Conservation (phyloP, 1,284 basidiomycete genomes). For the Calocybe gambosa region DNA sequence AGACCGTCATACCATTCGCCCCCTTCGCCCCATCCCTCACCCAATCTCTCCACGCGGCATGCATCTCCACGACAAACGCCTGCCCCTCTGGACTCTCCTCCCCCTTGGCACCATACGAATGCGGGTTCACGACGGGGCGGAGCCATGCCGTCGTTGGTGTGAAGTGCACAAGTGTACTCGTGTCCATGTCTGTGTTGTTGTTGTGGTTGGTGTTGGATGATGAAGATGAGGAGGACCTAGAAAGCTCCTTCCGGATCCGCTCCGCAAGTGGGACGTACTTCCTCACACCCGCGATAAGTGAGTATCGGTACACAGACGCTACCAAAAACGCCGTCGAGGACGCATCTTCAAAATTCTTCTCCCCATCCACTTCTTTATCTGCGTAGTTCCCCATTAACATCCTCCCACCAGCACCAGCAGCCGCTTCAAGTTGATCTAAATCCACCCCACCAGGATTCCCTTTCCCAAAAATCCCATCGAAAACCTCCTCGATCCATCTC, state of each 20-base stretch:
- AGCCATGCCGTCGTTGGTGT: conserved; percentile 57
- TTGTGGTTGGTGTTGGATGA: not conserved
- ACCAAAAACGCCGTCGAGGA: conserved; percentile 74
- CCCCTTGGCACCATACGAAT: conserved; percentile 44
- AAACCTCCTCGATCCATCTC: conserved; percentile 69
- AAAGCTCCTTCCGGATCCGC: conserved; percentile 44
- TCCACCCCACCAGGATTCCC: not conserved
- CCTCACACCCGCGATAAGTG: conserved; percentile 44
- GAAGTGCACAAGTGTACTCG: too few relatives aligned
- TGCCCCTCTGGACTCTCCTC: conserved; percentile 51
- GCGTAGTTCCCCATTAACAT: not conserved
- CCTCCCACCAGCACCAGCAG: not conserved
- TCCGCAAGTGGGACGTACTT: conserved; percentile 55
- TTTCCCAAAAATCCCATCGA: conserved; percentile 55
- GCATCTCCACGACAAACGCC: conserved; percentile 68
- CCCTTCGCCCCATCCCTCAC: conserved; percentile 44
- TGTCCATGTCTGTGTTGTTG: too few relatives aligned
- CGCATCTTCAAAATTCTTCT: conserved; percentile 61
- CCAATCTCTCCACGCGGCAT: conserved; percentile 73
- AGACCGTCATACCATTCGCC: too few relatives aligned
- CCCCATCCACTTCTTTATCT: not conserved
- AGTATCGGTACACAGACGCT: conserved; percentile 67
- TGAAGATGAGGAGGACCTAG: conserved; percentile 10
- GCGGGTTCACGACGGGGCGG: conserved; percentile 66
- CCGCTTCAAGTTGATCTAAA: not conserved